Evolutionary conservation across 164 flowering plant genomes (phyloP).

Genomic region (Magnolia sinica): DNA sequence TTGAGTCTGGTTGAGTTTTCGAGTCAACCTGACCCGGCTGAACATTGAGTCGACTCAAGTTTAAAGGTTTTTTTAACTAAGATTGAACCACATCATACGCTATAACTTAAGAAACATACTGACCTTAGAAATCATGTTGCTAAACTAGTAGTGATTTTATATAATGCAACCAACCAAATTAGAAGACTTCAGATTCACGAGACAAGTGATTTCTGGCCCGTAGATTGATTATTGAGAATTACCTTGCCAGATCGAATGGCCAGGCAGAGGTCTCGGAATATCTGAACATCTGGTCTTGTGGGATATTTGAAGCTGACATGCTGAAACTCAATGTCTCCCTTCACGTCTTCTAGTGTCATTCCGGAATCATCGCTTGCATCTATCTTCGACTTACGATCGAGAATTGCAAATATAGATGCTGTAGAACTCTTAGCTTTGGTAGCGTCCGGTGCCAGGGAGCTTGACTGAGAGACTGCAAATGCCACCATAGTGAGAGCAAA

Average conservation of each 20-base stretch:
- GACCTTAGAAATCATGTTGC: too few relatives aligned
- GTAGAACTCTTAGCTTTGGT: constrained; percentile 37
- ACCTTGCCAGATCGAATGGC: constrained; percentile 44
- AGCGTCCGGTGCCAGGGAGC: constrained; percentile 36
- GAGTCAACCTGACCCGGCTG: too few relatives aligned
- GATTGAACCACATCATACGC: too few relatives aligned
- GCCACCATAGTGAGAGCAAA: constrained; percentile 47
- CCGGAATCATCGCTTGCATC: constrained; percentile 47
- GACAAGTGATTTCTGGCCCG: neutral
- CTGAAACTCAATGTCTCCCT: constrained; percentile 42
- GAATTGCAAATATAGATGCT: constrained; percentile 43
- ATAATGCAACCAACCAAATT: too few relatives aligned
- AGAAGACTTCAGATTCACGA: too few relatives aligned
- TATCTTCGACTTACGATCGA: constrained; percentile 43
- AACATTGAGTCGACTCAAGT: too few relatives aligned
- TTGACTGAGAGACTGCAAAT: constrained; percentile 38
- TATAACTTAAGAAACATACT: too few relatives aligned
- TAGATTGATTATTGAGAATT: neutral
- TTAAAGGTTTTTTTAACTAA: too few relatives aligned
- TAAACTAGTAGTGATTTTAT: too few relatives aligned
- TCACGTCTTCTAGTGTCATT: constrained; percentile 29
- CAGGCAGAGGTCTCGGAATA: constrained; percentile 43
- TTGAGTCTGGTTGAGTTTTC: too few relatives aligned
- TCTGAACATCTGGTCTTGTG: constrained; percentile 38
- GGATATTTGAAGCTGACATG: constrained; percentile 55